Conservation (phyloP, 106 monocot species). For the Triglochin maritima region DNA sequence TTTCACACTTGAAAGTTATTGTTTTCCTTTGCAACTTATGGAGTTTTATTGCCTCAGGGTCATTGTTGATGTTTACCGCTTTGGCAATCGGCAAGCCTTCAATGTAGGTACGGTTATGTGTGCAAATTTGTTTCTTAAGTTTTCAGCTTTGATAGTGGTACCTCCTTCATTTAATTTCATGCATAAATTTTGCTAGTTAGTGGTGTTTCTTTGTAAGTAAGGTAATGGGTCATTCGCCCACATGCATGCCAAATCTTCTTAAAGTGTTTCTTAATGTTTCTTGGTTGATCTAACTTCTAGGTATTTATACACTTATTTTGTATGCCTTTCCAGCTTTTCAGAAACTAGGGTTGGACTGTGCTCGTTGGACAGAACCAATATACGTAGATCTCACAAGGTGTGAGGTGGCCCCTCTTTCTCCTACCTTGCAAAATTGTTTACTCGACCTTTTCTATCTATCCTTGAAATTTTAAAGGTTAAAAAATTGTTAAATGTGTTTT, state of each 20-base stretch:
- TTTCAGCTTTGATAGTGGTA: background rate
- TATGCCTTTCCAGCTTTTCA: slow-evolving; percentile 13
- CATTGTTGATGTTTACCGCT: slow-evolving; percentile 59
- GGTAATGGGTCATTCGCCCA: too few species aligned
- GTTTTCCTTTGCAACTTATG: too few species aligned
- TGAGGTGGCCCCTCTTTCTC: slow-evolving; percentile 2
- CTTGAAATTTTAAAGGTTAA: too few species aligned
- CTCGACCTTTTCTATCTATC: too few species aligned
- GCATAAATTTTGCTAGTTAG: background rate
- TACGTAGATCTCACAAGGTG: slow-evolving; percentile 29
- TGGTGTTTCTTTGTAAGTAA: too few species aligned
- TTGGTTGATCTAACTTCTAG: too few species aligned
- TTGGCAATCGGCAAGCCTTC: slow-evolving; percentile 82
- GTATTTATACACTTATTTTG: too few species aligned
- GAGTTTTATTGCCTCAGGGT: slow-evolving; percentile 37
- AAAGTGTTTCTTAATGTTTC: too few species aligned
- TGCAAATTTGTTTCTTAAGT: background rate
- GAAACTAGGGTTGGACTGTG: slow-evolving; percentile 27
- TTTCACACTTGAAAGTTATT: too few species aligned
- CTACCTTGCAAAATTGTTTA: background rate
- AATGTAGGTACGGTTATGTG: slow-evolving; percentile 61
- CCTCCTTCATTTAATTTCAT: background rate
- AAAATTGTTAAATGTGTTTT: too few species aligned
- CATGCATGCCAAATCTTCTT: too few species aligned
- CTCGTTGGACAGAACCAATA: slow-evolving; percentile 29